Evolutionary conservation across 2,329 filamentous ascomycete species (phyloP), one percentile per base, ranked within the genome.

Genomic region (Periglandula ipomoeae): DNA sequence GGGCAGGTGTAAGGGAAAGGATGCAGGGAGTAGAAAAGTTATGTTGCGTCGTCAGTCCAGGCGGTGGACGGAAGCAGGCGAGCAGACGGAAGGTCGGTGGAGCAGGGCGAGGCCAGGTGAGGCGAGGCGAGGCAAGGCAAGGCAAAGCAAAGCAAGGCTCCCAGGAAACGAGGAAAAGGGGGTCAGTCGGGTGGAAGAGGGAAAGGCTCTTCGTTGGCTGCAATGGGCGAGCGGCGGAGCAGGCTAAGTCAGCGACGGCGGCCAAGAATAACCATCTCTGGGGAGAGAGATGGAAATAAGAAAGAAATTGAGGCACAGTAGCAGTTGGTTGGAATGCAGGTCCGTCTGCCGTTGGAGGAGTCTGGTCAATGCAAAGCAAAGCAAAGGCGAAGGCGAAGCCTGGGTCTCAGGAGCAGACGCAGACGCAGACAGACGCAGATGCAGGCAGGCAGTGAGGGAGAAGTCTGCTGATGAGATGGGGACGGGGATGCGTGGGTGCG

Each of bases 191-290:
- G 39, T 45, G 35, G 37, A n/a, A 52, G 43, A 49, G 39, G 41
- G 35, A 50, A 38, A 20, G 43, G 30, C 47, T 49, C 39, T 47
- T 44, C 7, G 30, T 23, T 23, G 4, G 43, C 32, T 34, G 43
- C 6, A 24, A 23, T 13, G 35, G n/a, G 37, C 37, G 26, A 40
- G 30, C 23, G 44, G 24, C 24, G 35, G 27, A 20, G 23, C 38
- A 39, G 44, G 27, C 17, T 44, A 26, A n/a, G 37, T 58, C 56
- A 57, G 55, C 54, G 48, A 53, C 49, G 55, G 47, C 42, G 50
- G 44, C 47, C 50, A 45, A 39, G 44, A 53, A 52, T 53, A 53
- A 52, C 50, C 48, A 58, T 58, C 55, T 54, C 53, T 47, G 41
- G 47, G 22, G 43, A 50, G 52, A 38, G 20, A 26, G 13, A 39